These are phyloP conservation scores for Pseudogymnoascus sp. DNA, from an alignment of 2,329 filamentous ascomycete genomes.

Conservation along the genomic window DNA sequence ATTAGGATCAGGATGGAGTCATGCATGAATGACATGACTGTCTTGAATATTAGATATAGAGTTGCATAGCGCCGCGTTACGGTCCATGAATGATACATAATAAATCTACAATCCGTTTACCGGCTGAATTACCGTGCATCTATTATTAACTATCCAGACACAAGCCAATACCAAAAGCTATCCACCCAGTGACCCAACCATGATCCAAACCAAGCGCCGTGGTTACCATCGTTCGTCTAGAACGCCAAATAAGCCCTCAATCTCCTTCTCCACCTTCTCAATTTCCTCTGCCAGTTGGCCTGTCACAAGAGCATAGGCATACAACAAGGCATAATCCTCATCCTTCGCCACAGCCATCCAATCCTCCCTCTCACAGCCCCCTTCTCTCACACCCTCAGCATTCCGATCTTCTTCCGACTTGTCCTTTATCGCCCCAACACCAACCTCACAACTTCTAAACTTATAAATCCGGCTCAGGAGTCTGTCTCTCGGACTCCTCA, in stretches of 20 bases:
- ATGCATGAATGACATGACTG: background rate
- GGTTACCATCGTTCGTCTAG: constrained; percentile 50
- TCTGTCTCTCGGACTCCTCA: constrained; percentile 70
- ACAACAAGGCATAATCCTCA: constrained; percentile 82
- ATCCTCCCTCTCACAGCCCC: background rate
- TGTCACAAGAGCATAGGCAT: constrained; percentile 74
- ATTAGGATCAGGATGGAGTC: background rate
- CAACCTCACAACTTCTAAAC: constrained; percentile 57
- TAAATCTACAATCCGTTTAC: background rate
- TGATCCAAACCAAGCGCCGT: constrained; percentile 31
- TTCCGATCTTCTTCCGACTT: constrained; percentile 16
- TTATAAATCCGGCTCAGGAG: constrained; percentile 81
- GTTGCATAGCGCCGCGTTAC: constrained; percentile 6
- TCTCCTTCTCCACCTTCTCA: constrained; percentile 49
- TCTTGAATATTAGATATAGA: background rate
- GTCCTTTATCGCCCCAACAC: constrained; percentile 21
- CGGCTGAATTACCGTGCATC: background rate
- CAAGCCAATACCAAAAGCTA: background rate
- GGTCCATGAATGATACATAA: constrained; percentile 2
- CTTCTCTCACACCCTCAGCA: background rate
- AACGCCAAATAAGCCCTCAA: constrained; percentile 56
- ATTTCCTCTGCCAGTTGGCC: constrained; percentile 59
- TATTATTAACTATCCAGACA: constrained; percentile 4
- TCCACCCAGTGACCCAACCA: background rate
- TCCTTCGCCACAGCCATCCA: constrained; percentile 45